A percentile compares a stretch with the other conserved stretches of the same genome.
These are phyloP conservation scores for Erodium moschatum DNA, from an alignment of 441 rosid species.

Conservation along the genomic window DNA sequence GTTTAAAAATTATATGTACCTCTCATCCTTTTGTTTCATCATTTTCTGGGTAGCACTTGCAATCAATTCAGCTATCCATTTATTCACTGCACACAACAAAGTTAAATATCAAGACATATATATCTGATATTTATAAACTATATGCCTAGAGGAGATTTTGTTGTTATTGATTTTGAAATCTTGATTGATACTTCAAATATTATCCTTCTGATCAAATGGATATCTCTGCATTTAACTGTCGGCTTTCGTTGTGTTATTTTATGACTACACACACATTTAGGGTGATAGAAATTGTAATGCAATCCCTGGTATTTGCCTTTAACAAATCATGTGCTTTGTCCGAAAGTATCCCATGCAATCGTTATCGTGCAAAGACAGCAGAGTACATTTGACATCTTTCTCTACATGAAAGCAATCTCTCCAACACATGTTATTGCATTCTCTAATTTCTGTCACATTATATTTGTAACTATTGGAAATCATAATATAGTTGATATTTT, in stretches of 20 bases:
- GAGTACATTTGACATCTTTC: background rate
- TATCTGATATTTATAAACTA: background rate
- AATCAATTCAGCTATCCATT: slow-evolving; percentile 82
- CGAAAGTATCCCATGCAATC: background rate
- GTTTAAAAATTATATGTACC: slow-evolving; percentile 32
- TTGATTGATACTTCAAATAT: slow-evolving; percentile 8
- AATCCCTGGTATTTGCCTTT: background rate
- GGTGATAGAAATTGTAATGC: slow-evolving; percentile 6
- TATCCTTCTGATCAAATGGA: slow-evolving; percentile 1
- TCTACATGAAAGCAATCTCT: background rate
- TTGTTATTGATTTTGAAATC: background rate
- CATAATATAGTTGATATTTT: background rate
- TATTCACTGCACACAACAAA: slow-evolving; percentile 50
- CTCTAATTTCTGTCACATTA: background rate
- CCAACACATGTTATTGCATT: background rate
- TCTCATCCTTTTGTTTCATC: slow-evolving; percentile 98
- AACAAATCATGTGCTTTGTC: too few relatives aligned
- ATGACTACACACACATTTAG: background rate
- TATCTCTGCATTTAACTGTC: background rate
- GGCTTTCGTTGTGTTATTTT: slow-evolving; percentile 3
- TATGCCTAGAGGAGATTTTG: background rate
- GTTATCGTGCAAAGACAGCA: background rate
- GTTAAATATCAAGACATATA: slow-evolving; percentile 16
- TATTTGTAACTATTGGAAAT: background rate
- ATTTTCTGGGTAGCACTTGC: slow-evolving; percentile 85